Base-by-base conservation (phyloP, 2,329 filamentous ascomycete genomes). In the Curvularia lunata region DNA sequence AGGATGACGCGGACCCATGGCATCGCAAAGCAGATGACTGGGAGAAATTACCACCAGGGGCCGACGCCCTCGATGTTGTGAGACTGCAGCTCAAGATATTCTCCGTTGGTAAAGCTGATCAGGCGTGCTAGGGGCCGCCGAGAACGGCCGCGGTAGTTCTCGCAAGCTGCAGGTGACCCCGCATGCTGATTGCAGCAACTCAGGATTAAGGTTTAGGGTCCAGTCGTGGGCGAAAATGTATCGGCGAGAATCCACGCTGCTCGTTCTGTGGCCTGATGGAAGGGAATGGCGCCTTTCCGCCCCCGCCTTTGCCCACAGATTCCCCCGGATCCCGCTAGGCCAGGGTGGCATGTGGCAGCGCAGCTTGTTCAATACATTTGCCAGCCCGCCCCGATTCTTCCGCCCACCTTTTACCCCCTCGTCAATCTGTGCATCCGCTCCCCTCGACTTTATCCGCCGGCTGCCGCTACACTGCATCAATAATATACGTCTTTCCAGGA, bases 221-320 rank as follows among this genome's bases (percentile, higher is more conserved):
- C 48, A 60, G 34, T 48, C 45, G 34, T 25, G 45, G 54, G 70
- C 71, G 70, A 73, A 73, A 73, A 73, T 60, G 63, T 62, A 62
- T 68, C 71, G 72, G 72, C 64, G 60, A 59, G 45, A 48, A 57
- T 53, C 51, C 47, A 8, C 52, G 56, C 53, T 55, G 58, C 42
- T 57, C 47, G 56, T 57, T 57, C 51, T 52, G 48, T 58, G 61
- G 52, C 51, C 54, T 59, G 59, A 56, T 52, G 59, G 63, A 49
- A 60, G 56, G 60, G 62, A 49, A 60, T 57, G 60, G 62, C 58
- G 61, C 48, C 58, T 59, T 47, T 56, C 54, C 58, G 49, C 66
- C 66, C 66, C 66, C 27, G 66, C 64, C 66, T 50, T 59, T 52
- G 53, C 41, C 59, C 60, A 42, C 46, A 54, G 54, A 57, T 57